Evolutionary conservation across 1,139 yeast genomes (phyloP), one percentile per base, ranked within the genome.

Genomic region (Pneumocystis wakefieldiae): DNA sequence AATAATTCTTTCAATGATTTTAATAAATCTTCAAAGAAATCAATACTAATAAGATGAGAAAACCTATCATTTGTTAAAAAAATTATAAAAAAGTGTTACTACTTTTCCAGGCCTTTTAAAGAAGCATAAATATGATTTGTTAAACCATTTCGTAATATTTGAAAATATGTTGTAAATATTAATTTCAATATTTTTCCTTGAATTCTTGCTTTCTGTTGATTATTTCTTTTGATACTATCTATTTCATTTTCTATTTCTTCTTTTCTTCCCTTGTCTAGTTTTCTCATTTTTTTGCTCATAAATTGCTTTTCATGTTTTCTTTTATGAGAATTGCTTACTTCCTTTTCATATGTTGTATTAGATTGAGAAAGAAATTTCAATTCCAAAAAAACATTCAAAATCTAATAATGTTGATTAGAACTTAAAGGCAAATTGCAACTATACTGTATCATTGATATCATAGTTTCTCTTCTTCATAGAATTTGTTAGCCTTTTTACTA

Each of bases 11-110:
- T 80, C 71, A 92, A 79, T 2, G 90, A 96, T 73, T 87, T 95
- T 61, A 92, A 78, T 73, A 92, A 84, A 73, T 92, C 98, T 37
- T 97, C 97, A 69, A 92, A 80, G 63, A 92, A 78, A 68, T 92
- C 97, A 63, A 92, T 83, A 72, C 92, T 92, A 48, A 95, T 91
- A 84, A 91, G 85, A 71, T 86, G 92, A 2, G 97, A 96, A 72
- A 86, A 90, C 24, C 55, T 48, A 24, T 19, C 24, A 10, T 48
- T 3, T 48, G 24, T 12, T 8, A 48, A 48, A 48, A 24, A 48
- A 24, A 48, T 48, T 24, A 24, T n/a, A 48, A 14, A 15, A 24
- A 48, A 19, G 3, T 8, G 2, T 24, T 12, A 32, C 19, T 48
- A 48, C 60, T 83, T 83, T 1, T 97, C 87, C 65, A 92, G 76